A percentile compares a stretch with the other conserved stretches of the same genome.
Evolutionary conservation across 768 basidiomycete species (phyloP).

Genomic region (Suillus cothurnatus): DNA sequence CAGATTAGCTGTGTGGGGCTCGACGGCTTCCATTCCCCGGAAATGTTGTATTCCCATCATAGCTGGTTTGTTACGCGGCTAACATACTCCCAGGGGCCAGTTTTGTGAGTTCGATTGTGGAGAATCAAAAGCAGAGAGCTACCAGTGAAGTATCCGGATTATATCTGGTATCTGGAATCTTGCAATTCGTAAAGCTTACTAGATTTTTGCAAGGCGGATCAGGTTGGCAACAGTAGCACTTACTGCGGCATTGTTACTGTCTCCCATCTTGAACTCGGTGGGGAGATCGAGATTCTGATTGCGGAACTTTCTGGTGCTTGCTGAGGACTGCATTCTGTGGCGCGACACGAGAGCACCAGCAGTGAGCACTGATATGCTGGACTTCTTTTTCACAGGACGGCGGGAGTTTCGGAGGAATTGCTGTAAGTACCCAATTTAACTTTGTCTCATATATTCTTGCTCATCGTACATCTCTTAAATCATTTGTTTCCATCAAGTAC

Average conservation of each 20-base stretch:
- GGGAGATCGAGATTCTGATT: slow-evolving; percentile 35
- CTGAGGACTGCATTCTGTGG: slow-evolving; percentile 58
- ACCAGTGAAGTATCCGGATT: no score
- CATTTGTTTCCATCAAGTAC: no score
- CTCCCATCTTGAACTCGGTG: slow-evolving; percentile 36
- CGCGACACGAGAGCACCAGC: slow-evolving; percentile 44
- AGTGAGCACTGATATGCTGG: background rate
- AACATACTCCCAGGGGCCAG: slow-evolving; percentile 7
- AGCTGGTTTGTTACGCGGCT: background rate
- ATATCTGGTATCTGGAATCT: no score
- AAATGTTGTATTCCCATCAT: slow-evolving; percentile 35
- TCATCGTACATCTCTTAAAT: no score
- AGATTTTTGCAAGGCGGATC: slow-evolving; percentile 78
- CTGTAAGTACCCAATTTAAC: no score
- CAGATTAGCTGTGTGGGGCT: slow-evolving; percentile 84
- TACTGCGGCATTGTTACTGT: slow-evolving; percentile 47
- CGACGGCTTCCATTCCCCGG: slow-evolving; percentile 70
- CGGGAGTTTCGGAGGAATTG: no score
- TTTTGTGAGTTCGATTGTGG: slow-evolving; percentile 66
- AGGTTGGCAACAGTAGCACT: slow-evolving; percentile 52
- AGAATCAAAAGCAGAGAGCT: no score
- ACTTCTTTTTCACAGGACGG: no score
- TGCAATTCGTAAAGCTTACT: slow-evolving; percentile 60
- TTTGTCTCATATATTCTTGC: no score
- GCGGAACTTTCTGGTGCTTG: background rate